Evolutionary conservation across 2,329 filamentous ascomycete species (phyloP), one percentile per base, ranked within the genome.

Genomic region (Exophiala calicioides): DNA sequence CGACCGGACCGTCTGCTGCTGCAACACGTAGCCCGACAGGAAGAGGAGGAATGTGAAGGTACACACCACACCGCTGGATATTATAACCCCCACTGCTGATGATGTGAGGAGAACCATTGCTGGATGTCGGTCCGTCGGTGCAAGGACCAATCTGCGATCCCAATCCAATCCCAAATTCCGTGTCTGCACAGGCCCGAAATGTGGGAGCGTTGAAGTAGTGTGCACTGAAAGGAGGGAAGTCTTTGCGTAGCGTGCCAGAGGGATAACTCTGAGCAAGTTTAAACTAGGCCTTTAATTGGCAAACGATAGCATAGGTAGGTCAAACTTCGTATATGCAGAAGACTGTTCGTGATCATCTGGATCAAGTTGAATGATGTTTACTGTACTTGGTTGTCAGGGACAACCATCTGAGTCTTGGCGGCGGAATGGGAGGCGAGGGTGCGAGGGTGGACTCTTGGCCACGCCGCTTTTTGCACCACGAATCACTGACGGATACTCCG

Each of bases 21-120:
- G 90, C 42, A 95, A 78, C 3, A 84, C 79, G 66, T 94, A 95
- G 60, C 90, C 90, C 40, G 87, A 89, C 23, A 95, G 75, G 66
- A 96, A 96, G 19, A 96, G 81, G 3, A 90, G 80, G 27, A 84
- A 67, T 3, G 90, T 95, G 68, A 88, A 95, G 19, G 87, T 65
- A 54, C 88, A 72, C 49, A 95, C 86, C 18, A 74, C 62, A 4
- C 65, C 64, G 26, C 68, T 65, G 18, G 71, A 73, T 49, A 73
- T 46, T 24, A 70, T 65, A 30, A 67, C 62, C 10, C 70, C 71
- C 27, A 74, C 67, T 10, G 68, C 68, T 6, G 69, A 72, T 24
- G 69, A 67, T 12, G 66, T 71, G 32, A 74, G 50, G 38, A 74
- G 68, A 41, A 74, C 71, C 71, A 74, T 74, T 54, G 52, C 57